Evolutionary conservation across 1,284 basidiomycete genomes (phyloP).

Genomic region (Malassezia pachydermatis): DNA sequence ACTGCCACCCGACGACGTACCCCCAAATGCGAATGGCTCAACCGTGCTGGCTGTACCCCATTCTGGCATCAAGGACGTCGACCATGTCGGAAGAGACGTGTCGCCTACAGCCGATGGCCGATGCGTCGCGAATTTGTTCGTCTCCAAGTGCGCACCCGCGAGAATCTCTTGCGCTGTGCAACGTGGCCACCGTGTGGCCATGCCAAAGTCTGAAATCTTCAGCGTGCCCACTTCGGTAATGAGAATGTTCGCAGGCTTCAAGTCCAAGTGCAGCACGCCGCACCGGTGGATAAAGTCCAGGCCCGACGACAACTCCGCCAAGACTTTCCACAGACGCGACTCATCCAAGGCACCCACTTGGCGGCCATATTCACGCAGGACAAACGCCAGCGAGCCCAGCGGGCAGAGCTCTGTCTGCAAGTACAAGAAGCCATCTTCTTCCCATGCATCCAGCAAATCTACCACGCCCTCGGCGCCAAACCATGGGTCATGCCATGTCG

Average conservation of each 20-base stretch:
- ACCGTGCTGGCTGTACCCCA: neutral
- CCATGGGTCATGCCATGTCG: constrained; percentile 33
- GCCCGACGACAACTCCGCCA: constrained; percentile 69
- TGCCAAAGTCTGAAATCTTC: constrained; percentile 97
- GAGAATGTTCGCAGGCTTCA: constrained; percentile 96
- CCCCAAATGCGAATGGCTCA: too few species aligned
- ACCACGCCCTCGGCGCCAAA: constrained; percentile 64
- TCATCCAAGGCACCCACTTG: constrained; percentile 75
- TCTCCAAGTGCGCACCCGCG: constrained; percentile 31
- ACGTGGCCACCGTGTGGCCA: constrained; percentile 45
- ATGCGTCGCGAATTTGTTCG: constrained; percentile 7
- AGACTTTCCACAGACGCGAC: constrained; percentile 89
- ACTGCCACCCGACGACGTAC: too few species aligned
- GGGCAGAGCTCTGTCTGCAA: constrained; percentile 93
- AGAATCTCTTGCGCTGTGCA: constrained; percentile 33
- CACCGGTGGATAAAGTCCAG: constrained; percentile 78
- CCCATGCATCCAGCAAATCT: constrained; percentile 90
- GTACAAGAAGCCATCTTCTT: constrained; percentile 77
- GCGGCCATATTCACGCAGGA: constrained; percentile 84
- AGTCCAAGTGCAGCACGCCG: constrained; percentile 85
- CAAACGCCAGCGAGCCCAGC: constrained; percentile 77
- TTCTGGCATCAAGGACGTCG: neutral
- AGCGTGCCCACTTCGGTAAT: constrained; percentile 77
- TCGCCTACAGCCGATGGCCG: constrained; percentile 7
- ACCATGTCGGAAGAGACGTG: constrained; percentile 2